Conservation (phyloP, 306 rosid genomes). For the Prunus armeniaca region DNA sequence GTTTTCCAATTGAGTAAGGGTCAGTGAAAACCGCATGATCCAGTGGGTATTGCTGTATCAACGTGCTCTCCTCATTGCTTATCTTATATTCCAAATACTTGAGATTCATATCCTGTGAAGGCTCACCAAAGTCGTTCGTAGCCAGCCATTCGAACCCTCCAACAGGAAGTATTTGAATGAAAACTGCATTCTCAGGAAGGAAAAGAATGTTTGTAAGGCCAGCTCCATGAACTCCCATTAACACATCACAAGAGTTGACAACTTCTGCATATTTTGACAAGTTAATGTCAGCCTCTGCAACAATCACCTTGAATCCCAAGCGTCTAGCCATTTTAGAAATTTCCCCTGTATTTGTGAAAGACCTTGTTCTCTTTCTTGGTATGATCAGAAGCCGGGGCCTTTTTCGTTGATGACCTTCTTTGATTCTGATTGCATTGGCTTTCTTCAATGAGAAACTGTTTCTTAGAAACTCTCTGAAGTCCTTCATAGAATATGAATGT, state of each 20-base stretch:
- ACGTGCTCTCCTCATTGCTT: conserved; percentile 62
- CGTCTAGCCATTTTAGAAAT: conserved; percentile 49
- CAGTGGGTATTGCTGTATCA: conserved; percentile 61
- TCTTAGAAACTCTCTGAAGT: conserved; percentile 66
- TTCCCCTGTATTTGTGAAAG: conserved; percentile 57
- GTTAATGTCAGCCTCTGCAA: conserved; percentile 45
- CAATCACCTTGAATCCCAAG: conserved; percentile 59
- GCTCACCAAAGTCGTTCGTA: conserved; percentile 42
- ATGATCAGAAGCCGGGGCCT: conserved; percentile 69
- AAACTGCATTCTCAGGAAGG: conserved; percentile 73
- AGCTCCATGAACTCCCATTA: conserved; percentile 95
- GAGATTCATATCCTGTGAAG: conserved; percentile 64
- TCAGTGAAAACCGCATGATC: conserved; percentile 51
- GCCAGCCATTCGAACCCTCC: conserved; percentile 81
- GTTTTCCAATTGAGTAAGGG: conserved; percentile 41
- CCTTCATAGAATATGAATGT: conserved; percentile 56
- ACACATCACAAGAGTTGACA: conserved; percentile 83
- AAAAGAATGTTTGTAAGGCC: conserved; percentile 86
- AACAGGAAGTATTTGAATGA: conserved; percentile 71
- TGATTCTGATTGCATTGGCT: conserved; percentile 36
- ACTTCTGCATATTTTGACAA: conserved; percentile 45
- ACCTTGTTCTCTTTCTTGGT: conserved; percentile 60
- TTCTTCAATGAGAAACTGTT: conserved; percentile 50
- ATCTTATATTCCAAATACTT: conserved; percentile 77
- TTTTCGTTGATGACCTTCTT: conserved; percentile 13